Base-by-base conservation (phyloP, 2,329 filamentous ascomycete species). In the Colletotrichum sublineola region DNA sequence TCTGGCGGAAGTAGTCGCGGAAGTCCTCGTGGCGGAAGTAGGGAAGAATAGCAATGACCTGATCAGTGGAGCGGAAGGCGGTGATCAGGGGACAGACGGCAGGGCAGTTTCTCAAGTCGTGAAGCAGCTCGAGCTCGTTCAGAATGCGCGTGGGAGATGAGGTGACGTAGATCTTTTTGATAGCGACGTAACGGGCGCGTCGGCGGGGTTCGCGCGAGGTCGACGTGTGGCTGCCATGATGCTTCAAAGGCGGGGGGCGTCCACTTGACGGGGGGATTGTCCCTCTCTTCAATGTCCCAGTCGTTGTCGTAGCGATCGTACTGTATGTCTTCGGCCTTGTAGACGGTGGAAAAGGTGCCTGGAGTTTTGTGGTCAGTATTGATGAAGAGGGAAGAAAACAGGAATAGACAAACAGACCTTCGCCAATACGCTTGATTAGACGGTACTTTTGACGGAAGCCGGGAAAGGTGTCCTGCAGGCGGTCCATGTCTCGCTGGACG, bases 111-210 rank as follows among this genome's bases (percentile, higher is more conserved):
- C 93, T 90, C 11, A 99, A 89, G 79, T 97, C 95, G 80, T 97
- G 91, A 31, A 99, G 89, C 31, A 99, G 88, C 77, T 98, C 96
- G 24, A 99, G 91, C 82, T 99, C 96, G 83, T 99, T 99, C 79
- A 97, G 90, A 77, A 99, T 98, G 57, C 96, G 93, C 38, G 92
- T 88, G 0, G 96, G 96, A 76, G 95, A 98, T 74, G 95, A 98
- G 0, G 97, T 99, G 75, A 98, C 96, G 81, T 99, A 99, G 77
- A 99, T 99, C 85, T 99, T 99, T 85, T 99, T 99, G 82, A 99
- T 94, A 29, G 97, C 96, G 74, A 99, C 97, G 79, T 92, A 98
- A 80, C 93, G 94, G 33, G 92, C 86, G 31, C 75, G 73, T 5
- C 70, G 75, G 31, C 71, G 67, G 1, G 70, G 48, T 31, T 67